Evolutionary conservation across 1,139 yeast species (phyloP).

Genomic region (Yamadazyma siamensis): DNA sequence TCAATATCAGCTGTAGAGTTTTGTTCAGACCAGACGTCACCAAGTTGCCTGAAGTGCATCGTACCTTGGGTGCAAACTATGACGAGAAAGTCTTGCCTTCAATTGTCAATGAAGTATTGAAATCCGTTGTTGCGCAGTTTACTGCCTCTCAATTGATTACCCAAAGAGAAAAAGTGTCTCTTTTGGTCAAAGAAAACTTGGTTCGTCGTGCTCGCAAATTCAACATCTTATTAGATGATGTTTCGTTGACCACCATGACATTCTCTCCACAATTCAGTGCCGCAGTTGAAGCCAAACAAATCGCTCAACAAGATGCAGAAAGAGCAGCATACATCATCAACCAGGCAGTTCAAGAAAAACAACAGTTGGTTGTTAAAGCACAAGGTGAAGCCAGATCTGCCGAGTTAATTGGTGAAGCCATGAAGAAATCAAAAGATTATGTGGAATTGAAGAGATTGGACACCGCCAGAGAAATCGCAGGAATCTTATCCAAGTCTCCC

Average conservation of each 20-base stretch:
- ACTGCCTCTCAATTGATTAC: slow-evolving; percentile 97
- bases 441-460: slow-evolving; percentile 95
- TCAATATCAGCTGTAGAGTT: slow-evolving; percentile 95
- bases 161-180: slow-evolving; percentile 93
- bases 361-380: slow-evolving; percentile 92
- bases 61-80: slow-evolving; percentile 90
- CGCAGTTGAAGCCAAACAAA: slow-evolving; percentile 98
- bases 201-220: slow-evolving; percentile 90
- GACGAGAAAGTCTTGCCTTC: slow-evolving; percentile 97
- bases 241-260: slow-evolving; percentile 92
- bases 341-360: slow-evolving; percentile 96
- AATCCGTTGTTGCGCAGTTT: slow-evolving; percentile 96
- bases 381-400: slow-evolving; percentile 99
- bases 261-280: slow-evolving; percentile 96
- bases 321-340: slow-evolving; percentile 96
- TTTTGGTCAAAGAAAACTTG: slow-evolving; percentile 85
- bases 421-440: slow-evolving; percentile 91
- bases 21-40: slow-evolving; percentile 81
- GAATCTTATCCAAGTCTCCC: slow-evolving; percentile 79
- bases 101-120: slow-evolving; percentile 93
- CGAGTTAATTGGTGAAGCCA: slow-evolving; percentile 97
- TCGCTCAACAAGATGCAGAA: slow-evolving; percentile 99
- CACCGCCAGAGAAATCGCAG: slow-evolving; percentile 95
- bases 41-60: slow-evolving; percentile 77
- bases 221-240: slow-evolving; percentile 88